These are phyloP conservation scores for Russula emetica DNA, from an alignment of 768 basidiomycete genomes.

Conservation along the genomic window DNA sequence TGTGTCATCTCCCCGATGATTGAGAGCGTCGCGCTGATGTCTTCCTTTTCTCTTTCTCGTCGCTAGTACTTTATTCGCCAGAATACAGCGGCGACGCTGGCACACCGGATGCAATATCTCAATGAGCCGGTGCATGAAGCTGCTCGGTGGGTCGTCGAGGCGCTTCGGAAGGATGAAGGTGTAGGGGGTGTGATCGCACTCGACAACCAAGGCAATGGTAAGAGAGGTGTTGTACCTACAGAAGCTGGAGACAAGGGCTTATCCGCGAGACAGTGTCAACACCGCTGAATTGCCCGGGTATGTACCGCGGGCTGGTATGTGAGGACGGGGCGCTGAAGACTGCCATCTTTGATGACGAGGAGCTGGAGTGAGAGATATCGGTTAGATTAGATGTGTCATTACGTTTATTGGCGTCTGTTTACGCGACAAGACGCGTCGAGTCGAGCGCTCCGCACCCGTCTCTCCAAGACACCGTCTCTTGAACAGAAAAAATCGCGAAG, in stretches of 20 bases:
- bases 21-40: background rate
- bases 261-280: constrained; percentile 49
- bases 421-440: constrained; percentile 12
- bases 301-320: constrained; percentile 76
- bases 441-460: background rate
- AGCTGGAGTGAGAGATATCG: constrained; percentile 24
- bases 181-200: constrained; percentile 72
- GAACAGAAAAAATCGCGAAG: background rate
- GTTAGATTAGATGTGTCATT: background rate
- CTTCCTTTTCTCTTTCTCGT: too few relatives aligned
- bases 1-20: background rate
- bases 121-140: constrained; percentile 56
- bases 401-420: constrained; percentile 18
- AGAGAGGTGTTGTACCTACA: constrained; percentile 22
- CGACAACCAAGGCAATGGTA: constrained; percentile 66
- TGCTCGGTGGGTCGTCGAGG: constrained; percentile 50
- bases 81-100: constrained; percentile 61
- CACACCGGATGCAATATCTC: constrained; percentile 58
- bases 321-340: constrained; percentile 66
- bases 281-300: constrained; percentile 71
- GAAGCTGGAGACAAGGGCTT: background rate
- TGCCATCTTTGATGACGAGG: constrained; percentile 74
- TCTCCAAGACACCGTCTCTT: constrained; percentile 17
- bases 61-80: constrained; percentile 72
- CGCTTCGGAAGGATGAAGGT: constrained; percentile 56